Evolutionary conservation across 1,284 basidiomycete genomes (phyloP), one percentile per base, ranked within the genome.

Genomic region (Ustanciosporium gigantosporum): DNA sequence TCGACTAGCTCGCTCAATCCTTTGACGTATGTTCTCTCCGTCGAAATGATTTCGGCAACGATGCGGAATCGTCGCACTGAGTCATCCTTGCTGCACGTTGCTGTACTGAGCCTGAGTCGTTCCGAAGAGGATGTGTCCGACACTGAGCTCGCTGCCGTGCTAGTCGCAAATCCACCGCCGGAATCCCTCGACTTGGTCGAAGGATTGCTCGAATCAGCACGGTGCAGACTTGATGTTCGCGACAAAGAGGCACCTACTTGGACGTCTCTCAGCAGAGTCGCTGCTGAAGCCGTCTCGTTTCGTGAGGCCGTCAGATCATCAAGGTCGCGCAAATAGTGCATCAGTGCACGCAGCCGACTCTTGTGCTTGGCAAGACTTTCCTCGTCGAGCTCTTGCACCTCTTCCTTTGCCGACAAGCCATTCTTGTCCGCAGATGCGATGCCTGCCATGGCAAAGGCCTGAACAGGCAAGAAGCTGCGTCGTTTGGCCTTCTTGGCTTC

Each of bases 281-380:
- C n/a, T n/a, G n/a, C n/a, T n/a, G n/a, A n/a, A n/a, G n/a, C n/a
- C n/a, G n/a, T n/a, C n/a, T n/a, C n/a, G n/a, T n/a, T n/a, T n/a
- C n/a, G n/a, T n/a, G n/a, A n/a, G 3, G 57, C 50, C 4, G 47
- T 40, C 25, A 98, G 82, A 74, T 96, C 93, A 73, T 93, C 88
- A 83, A 98, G 87, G 73, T 98, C 94, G 70, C 87, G 87, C 17
- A 98, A 83, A 79, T 97, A 97, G 15, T 88, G 88, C 87, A 97
- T 92, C 31, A 98, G 85, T 11, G 89, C 89, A 51, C 90, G 85
- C 40, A 97, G 81, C 20, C 89, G 90, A 36, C 86, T 83, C 66
- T 84, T 84, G 69, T 89, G 88, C 34, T 7, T 40, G 15, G 61
- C 42, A 13, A 51, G 41, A 32, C 47, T 55, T 25, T 61, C 57